Conservation (phyloP, 1,139 yeast genomes). For the Taphrina pruni region DNA sequence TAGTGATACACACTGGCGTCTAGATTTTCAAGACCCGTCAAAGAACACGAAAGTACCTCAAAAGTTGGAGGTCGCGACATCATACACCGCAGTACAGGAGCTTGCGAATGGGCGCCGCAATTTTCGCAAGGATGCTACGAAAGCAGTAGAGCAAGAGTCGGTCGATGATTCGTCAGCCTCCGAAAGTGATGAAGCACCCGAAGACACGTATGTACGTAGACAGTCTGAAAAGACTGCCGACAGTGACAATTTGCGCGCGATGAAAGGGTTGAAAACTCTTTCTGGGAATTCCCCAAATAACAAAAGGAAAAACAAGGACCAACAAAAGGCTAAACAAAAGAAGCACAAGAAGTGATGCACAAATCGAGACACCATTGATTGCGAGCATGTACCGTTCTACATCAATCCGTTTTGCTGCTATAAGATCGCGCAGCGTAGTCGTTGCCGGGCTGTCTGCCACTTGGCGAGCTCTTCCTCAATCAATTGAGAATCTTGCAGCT, state of each 20-base stretch:
- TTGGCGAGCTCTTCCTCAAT: no score
- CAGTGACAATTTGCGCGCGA: constrained; percentile 20
- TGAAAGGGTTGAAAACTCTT: constrained; percentile 22
- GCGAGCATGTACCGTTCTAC: no score
- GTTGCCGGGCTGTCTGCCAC: no score
- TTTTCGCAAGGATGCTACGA: constrained; percentile 5
- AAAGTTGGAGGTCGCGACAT: constrained; percentile 7
- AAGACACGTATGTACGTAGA: constrained; percentile 32
- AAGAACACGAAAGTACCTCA: background rate
- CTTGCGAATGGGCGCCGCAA: constrained; percentile 13
- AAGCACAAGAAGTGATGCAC: constrained; percentile 1
- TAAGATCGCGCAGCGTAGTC: no score
- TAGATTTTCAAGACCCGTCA: constrained; percentile 7
- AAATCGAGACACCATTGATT: background rate
- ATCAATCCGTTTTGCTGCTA: no score
- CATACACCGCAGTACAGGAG: constrained; percentile 17
- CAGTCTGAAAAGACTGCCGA: constrained; percentile 29
- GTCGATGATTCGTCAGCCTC: background rate
- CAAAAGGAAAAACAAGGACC: background rate
- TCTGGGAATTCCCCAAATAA: constrained; percentile 3
- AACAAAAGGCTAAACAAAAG: background rate
- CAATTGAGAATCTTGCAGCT: no score
- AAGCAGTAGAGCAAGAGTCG: constrained; percentile 3
- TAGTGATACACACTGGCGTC: constrained; percentile 28
- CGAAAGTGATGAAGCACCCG: constrained; percentile 26